phyloP scores from a whole-genome alignment of 1,284 basidiomycete genomes.

The Neonothopanus nambi region DNA sequence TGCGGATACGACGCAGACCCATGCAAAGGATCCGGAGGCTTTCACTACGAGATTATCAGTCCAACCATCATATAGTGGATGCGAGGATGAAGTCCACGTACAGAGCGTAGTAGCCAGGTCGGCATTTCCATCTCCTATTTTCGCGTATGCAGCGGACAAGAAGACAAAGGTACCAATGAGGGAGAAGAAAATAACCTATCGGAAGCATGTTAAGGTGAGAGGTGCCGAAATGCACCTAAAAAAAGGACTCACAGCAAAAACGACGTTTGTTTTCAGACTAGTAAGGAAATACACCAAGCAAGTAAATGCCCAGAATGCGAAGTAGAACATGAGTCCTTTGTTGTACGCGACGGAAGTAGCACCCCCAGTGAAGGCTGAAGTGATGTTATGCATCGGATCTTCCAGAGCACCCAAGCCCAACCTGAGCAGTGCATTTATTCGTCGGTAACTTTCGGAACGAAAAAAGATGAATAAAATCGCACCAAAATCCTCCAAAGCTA shows the following conservation, averaged over 20 bases:
- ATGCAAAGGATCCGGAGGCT: slow-evolving; percentile 21
- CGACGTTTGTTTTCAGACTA: slow-evolving; percentile 19
- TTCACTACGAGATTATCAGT: slow-evolving; percentile 16
- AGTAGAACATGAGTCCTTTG: slow-evolving; percentile 23
- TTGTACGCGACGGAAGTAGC: slow-evolving; percentile 15
- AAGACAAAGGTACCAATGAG: slow-evolving; percentile 16
- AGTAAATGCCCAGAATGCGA: slow-evolving; percentile 20
- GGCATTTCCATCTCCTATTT: slow-evolving; percentile 17
- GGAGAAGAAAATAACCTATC: slow-evolving; percentile 20
- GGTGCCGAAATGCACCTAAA: background rate
- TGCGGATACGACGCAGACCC: slow-evolving; percentile 14
- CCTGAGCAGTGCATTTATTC: slow-evolving; percentile 10
- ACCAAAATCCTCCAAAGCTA: slow-evolving; percentile 25
- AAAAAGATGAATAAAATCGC: background rate
- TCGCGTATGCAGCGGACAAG: slow-evolving; percentile 17
- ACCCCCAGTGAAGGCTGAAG: slow-evolving; percentile 16
- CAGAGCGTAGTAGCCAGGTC: slow-evolving; percentile 8
- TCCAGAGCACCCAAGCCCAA: slow-evolving; percentile 18
- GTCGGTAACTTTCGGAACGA: background rate
- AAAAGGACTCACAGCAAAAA: slow-evolving; percentile 18
- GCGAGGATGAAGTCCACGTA: slow-evolving; percentile 7
- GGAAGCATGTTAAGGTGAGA: background rate
- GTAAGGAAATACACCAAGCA: slow-evolving; percentile 17
- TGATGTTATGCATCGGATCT: slow-evolving; percentile 21
- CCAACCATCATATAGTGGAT: background rate